These are phyloP conservation scores for Lentinus tigrinus DNA, from an alignment of 768 basidiomycete genomes.

Conservation along the genomic window DNA sequence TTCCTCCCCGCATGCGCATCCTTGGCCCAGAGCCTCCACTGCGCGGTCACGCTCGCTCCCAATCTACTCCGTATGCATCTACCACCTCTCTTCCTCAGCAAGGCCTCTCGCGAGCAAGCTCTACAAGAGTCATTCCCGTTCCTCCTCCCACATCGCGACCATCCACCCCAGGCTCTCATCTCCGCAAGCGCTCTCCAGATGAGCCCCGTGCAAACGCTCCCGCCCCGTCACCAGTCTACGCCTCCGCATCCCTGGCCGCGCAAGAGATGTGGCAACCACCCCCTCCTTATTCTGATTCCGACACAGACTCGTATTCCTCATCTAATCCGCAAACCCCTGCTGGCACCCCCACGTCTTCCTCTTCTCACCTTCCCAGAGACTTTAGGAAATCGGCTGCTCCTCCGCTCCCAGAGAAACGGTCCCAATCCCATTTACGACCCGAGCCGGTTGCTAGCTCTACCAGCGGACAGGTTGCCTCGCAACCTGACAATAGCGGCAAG, in stretches of 20 bases:
- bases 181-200: constrained; percentile 5
- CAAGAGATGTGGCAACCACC: constrained; percentile 19
- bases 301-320: constrained; percentile 10
- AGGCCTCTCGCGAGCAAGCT: constrained; percentile 3
- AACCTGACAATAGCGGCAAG: background rate
- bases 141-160: constrained; percentile 11
- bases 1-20: constrained; percentile 14
- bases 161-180: constrained; percentile 1
- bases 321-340: constrained; percentile 15
- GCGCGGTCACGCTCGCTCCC: constrained; percentile 3
- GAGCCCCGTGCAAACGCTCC: background rate
- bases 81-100: constrained; percentile 4
- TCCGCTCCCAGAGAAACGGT: background rate
- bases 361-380: constrained; percentile 6
- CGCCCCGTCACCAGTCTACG: constrained; percentile 2
- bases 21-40: background rate
- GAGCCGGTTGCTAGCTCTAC: background rate
- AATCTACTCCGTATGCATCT: constrained; percentile 10
- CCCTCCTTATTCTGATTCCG: constrained; percentile 13
- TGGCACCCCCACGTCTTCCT: constrained; percentile 11
- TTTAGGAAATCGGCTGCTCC: background rate
- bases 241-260: constrained; percentile 4
- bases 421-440: background rate
- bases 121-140: constrained; percentile 13
- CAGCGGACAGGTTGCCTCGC: background rate